phyloP scores from a whole-genome alignment of 371 early-diverging fungal species.

The Rhizopus arrhizus region DNA sequence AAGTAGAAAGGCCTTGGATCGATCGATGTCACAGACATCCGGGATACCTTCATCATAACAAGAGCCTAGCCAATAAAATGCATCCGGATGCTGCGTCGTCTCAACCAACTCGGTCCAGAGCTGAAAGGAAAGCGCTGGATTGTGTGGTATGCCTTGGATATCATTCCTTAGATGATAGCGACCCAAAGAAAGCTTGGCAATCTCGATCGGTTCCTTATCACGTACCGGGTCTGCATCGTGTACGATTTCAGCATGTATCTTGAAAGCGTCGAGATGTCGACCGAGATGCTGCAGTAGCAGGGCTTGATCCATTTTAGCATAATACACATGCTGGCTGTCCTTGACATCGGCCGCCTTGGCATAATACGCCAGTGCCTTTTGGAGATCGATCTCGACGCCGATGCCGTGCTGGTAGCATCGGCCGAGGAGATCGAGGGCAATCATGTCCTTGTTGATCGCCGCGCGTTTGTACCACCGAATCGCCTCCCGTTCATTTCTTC shows the following conservation, averaged over 20 bases:
- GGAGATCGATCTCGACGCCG: slow-evolving; percentile 58
- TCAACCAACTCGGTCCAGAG: slow-evolving; percentile 30
- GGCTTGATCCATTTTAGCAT: slow-evolving; percentile 52
- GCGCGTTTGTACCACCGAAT: slow-evolving; percentile 69
- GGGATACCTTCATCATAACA: slow-evolving; percentile 52
- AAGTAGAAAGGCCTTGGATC: slow-evolving; percentile 40
- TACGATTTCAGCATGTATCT: slow-evolving; percentile 6
- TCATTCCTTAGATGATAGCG: slow-evolving; percentile 44
- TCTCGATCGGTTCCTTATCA: slow-evolving; percentile 24
- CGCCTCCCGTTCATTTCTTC: slow-evolving; percentile 51
- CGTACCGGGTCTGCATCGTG: not conserved
- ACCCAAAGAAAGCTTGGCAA: slow-evolving; percentile 41
- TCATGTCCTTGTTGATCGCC: slow-evolving; percentile 63
- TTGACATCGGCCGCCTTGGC: slow-evolving; percentile 55
- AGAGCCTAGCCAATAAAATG: slow-evolving; percentile 50
- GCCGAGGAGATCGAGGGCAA: slow-evolving; percentile 73
- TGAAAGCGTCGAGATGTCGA: slow-evolving; percentile 41
- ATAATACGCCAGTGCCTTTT: slow-evolving; percentile 69
- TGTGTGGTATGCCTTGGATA: slow-evolving; percentile 26
- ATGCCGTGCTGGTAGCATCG: slow-evolving; percentile 74
- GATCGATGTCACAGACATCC: slow-evolving; percentile 35
- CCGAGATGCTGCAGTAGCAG: slow-evolving; percentile 39
- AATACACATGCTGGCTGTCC: slow-evolving; percentile 39
- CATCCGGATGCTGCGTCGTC: slow-evolving; percentile 28
- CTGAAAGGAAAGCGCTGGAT: slow-evolving; percentile 28